Percentiles rank a stretch among this genome's conserved stretches.
These are phyloP conservation scores for Geotrichum fermentans DNA, from an alignment of 1,139 yeast species.

Conservation along the genomic window DNA sequence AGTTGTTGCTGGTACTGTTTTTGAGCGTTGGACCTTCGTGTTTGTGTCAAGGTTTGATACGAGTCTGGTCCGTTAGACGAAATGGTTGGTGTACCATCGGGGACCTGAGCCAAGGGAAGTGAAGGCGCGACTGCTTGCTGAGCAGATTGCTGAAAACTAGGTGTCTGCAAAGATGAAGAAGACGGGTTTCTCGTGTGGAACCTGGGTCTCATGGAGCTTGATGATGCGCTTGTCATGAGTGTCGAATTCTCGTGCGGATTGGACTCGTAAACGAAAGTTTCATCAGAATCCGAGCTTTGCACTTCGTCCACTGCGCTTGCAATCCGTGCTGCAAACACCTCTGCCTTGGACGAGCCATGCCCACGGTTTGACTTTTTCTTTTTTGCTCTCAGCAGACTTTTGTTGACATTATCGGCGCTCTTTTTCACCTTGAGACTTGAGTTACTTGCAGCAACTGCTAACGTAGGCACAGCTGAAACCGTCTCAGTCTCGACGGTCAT, in stretches of 20 bases:
- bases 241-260: slow-evolving; percentile 29
- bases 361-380: slow-evolving; percentile 27
- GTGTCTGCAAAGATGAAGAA: slow-evolving; percentile 25
- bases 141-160: not conserved
- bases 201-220: slow-evolving; percentile 23
- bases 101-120: not conserved
- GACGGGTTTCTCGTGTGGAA: slow-evolving; percentile 30
- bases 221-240: slow-evolving; percentile 10
- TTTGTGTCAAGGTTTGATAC: slow-evolving; percentile 18
- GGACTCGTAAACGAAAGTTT: slow-evolving; percentile 86
- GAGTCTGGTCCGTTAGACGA: slow-evolving; percentile 10
- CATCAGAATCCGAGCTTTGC: slow-evolving; percentile 81
- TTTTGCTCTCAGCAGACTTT: slow-evolving; percentile 21
- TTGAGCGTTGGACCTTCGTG: slow-evolving; percentile 16
- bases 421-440: slow-evolving; percentile 31
- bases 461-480: slow-evolving; percentile 38
- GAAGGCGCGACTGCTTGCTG: too few species aligned
- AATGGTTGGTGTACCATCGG: slow-evolving; percentile 4
- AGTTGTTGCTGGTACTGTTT: slow-evolving; percentile 18
- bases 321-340: slow-evolving; percentile 85
- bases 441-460: slow-evolving; percentile 30
- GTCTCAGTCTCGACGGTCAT: slow-evolving; percentile 45
- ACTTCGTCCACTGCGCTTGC: slow-evolving; percentile 93
- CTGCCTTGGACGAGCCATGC: slow-evolving; percentile 50
- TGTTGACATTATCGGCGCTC: slow-evolving; percentile 34